phyloP scores from a whole-genome alignment of 176 grass and related monocot species.

The Triticum timopheevii region DNA sequence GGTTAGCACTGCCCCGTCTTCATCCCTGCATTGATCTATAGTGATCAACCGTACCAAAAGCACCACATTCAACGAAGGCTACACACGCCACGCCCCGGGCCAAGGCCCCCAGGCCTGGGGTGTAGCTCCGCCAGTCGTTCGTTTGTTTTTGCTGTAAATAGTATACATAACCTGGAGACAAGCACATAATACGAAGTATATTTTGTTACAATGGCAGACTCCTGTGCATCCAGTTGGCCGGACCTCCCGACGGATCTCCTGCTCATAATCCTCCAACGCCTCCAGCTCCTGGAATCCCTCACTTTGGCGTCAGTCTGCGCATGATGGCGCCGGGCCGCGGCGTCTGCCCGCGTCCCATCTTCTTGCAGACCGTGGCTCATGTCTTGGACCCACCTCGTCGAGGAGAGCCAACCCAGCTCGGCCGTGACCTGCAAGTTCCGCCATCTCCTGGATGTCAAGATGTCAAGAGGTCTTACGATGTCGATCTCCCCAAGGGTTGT shows the following conservation, averaged over 20 bases:
- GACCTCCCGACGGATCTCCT: conserved; percentile 28
- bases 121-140: too few species aligned
- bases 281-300: neutral
- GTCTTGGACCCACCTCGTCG: neutral
- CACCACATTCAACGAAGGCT: too few species aligned
- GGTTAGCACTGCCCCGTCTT: too few species aligned
- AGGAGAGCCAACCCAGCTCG: neutral
- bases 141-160: too few species aligned
- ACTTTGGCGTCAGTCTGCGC: conserved; percentile 3
- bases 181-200: neutral
- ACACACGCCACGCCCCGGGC: too few species aligned
- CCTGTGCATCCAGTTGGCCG: neutral
- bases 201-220: conserved; percentile 1
- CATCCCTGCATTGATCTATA: too few species aligned
- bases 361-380: conserved; percentile 9
- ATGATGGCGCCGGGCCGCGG: neutral
- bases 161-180: too few species aligned
- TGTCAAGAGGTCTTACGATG: neutral
- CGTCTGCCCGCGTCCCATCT: neutral
- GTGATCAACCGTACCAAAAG: too few species aligned
- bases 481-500: conserved; percentile 9
- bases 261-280: neutral
- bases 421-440: neutral
- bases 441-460: conserved; percentile 1
- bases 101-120: too few species aligned